Conservation (phyloP, 1,139 yeast genomes). For the Hansenula lynferdii region DNA sequence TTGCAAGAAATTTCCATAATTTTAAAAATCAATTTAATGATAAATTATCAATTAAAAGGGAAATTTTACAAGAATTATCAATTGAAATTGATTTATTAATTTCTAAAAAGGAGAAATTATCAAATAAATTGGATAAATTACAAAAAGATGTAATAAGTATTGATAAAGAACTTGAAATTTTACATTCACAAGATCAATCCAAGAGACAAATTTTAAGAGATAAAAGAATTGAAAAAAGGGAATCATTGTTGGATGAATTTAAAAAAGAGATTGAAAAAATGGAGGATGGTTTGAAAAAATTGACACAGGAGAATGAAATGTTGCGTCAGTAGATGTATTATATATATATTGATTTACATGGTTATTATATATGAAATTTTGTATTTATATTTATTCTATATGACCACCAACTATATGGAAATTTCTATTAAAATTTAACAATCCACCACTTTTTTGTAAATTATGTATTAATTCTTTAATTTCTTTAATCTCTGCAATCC, state of each 20-base stretch:
- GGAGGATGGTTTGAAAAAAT: constrained; percentile 11
- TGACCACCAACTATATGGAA: constrained; percentile 47
- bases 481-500: constrained; percentile 67
- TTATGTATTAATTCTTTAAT: constrained; percentile 16
- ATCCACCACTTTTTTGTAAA: constrained; percentile 25
- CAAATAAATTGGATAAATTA: constrained; percentile 26
- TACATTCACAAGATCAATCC: constrained; percentile 26
- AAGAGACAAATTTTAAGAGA: constrained; percentile 23
- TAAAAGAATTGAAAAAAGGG: constrained; percentile 25
- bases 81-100: constrained; percentile 29
- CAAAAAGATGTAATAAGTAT: constrained; percentile 22
- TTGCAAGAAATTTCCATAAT: constrained; percentile 30
- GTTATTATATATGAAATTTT: too few relatives aligned
- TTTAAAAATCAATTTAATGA: constrained; percentile 27
- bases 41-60: constrained; percentile 19
- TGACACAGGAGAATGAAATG: constrained; percentile 8
- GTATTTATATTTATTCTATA: too few relatives aligned
- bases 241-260: constrained; percentile 20
- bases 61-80: constrained; percentile 23
- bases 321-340: neutral
- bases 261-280: constrained; percentile 22
- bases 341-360: neutral
- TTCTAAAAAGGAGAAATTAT: constrained; percentile 32
- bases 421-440: constrained; percentile 57
- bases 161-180: constrained; percentile 28